A percentile compares a stretch with the other conserved stretches of the same genome.
These are phyloP conservation scores for Globisporangium paroecandrum DNA, from an alignment of 352 stramenopile species.

Conservation along the genomic window DNA sequence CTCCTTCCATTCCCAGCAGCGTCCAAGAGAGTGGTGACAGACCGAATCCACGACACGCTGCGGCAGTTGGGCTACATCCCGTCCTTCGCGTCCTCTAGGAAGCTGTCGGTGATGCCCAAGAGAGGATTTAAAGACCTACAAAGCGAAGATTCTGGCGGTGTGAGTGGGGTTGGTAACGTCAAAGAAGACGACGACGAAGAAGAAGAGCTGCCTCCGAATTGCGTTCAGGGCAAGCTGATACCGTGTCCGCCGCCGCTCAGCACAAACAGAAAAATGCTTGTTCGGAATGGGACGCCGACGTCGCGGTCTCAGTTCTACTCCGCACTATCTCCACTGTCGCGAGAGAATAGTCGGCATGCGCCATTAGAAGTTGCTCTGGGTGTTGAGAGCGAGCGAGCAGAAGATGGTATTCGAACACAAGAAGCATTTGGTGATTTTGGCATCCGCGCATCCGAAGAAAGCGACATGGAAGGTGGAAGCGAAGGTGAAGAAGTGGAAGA, in stretches of 20 bases:
- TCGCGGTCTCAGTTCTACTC: conserved; percentile 23
- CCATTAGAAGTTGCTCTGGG: background rate
- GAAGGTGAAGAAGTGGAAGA: background rate
- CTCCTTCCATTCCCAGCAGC: background rate
- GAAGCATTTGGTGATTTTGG: background rate
- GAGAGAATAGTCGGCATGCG: background rate
- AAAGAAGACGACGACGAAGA: conserved; percentile 13
- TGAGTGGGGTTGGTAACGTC: background rate
- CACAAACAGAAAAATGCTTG: background rate
- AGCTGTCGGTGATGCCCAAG: conserved; percentile 1
- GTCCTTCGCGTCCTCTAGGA: conserved; percentile 12
- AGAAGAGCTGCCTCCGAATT: conserved; percentile 25
- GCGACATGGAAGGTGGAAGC: background rate
- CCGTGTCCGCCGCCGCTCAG: conserved; percentile 24
- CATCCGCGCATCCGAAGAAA: conserved; percentile 1
- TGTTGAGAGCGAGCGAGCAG: background rate
- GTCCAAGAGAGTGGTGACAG: conserved; percentile 10
- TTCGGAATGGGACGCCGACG: conserved; percentile 5
- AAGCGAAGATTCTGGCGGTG: background rate
- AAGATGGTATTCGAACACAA: background rate
- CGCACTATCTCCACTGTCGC: background rate
- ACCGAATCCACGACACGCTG: conserved; percentile 38
- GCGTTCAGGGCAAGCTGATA: conserved; percentile 33
- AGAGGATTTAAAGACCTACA: background rate
- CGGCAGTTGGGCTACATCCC: conserved; percentile 41